Evolutionary conservation across 169 alveolate genomes (phyloP), one percentile per base, ranked within the genome.

Genomic region (Plasmodium ovale): DNA sequence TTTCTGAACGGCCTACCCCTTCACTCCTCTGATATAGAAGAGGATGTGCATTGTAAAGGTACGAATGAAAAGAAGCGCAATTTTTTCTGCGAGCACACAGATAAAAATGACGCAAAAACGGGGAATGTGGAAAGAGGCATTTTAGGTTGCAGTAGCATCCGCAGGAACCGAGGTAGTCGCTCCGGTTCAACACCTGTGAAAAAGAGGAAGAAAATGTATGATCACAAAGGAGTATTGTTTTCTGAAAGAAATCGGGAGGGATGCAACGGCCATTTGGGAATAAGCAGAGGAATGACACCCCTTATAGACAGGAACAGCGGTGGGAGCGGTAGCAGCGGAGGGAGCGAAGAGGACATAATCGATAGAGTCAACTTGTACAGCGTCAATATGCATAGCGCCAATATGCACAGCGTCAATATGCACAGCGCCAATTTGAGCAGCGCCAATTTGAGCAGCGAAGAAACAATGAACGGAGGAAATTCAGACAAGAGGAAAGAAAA

Each of bases 301-400:
- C 49, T 33, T 35, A 12, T 3, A 14, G 33, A 19, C 4, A 39
- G 47, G 33, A n/a, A 44, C 58, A 56, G 25, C 35, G 39, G 31
- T 16, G 37, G 37, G 16, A 72, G 37, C 3, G 21, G 62, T 2
- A 47, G 56, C 54, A 39, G 21, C 25, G 19, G 44, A 23, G 33
- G 37, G 16, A 31, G 37, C 10, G 31, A 27, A 19, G 72, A 73
- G 37, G 72, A 59, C 19, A 58, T 58, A n/a, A 73, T 59, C 19
- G 69, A 56, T 6, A 19, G 59, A 37, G 69, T 72, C 33, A 72
- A 72, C 44, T 60, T 72, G 31, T 25, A 72, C 31, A 42, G 7
- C 25, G n/a, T n/a, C 14, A n/a, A 31, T 9, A 60, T n/a, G 14
- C 14, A 53, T 60, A 27, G n/a, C 14, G 25, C 10, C 31, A 14